A percentile compares a stretch with the other conserved stretches of the same genome.
Evolutionary conservation across 805 yeast species (phyloP).

Genomic region (Candida vartiovaarae): DNA sequence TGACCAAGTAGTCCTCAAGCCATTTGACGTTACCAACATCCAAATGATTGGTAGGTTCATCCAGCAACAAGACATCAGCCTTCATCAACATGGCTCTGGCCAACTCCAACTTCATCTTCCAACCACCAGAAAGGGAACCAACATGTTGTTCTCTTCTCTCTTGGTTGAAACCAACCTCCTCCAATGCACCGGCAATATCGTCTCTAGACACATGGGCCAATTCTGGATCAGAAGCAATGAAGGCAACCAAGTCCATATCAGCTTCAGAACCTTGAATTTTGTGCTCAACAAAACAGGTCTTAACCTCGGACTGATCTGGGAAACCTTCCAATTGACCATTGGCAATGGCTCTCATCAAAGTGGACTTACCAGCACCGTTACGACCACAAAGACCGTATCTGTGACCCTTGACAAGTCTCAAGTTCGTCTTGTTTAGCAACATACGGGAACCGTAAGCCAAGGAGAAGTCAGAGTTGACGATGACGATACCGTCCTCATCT

Average conservation of each 20-base stretch:
- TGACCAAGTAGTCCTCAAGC: conserved; percentile 82
- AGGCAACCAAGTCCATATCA: conserved; percentile 78
- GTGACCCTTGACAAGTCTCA: conserved; percentile 87
- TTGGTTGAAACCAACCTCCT: conserved; percentile 84
- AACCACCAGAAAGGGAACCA: conserved; percentile 95
- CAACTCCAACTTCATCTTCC: conserved; percentile 97
- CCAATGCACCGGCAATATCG: conserved; percentile 71
- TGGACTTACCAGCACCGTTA: conserved; percentile 98
- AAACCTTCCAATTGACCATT: conserved; percentile 97
- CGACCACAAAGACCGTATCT: conserved; percentile 97
- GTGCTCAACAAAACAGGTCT: conserved; percentile 97
- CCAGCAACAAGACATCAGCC: conserved; percentile 90
- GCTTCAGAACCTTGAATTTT: conserved; percentile 93
- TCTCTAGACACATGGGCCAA: conserved; percentile 53
- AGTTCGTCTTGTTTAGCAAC: conserved; percentile 87
- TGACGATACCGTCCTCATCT: conserved; percentile 76
- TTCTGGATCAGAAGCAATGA: conserved; percentile 87
- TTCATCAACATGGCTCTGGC: conserved; percentile 99
- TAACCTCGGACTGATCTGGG: conserved; percentile 80
- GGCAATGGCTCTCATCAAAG: conserved; percentile 93
- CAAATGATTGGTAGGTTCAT: conserved; percentile 98
- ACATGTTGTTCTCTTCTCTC: conserved; percentile 86
- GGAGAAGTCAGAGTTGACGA: conserved; percentile 92
- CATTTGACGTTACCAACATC: conserved; percentile 91
- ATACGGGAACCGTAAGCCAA: conserved; percentile 96